Evolutionary conservation across 768 basidiomycete species (phyloP).

Genomic region (Lentinula boryana): DNA sequence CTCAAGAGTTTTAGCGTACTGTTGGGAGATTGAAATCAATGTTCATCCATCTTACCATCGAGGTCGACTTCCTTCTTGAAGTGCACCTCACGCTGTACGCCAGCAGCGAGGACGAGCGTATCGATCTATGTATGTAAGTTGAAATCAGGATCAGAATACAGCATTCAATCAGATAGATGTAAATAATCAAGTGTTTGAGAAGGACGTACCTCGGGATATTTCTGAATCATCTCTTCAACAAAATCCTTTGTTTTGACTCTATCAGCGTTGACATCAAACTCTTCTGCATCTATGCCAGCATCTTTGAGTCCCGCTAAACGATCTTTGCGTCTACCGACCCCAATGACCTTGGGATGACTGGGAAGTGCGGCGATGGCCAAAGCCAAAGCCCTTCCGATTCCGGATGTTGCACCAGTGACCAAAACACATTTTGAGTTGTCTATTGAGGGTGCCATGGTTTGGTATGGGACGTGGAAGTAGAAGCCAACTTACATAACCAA

Average conservation of each 20-base stretch:
- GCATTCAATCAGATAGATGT: too few relatives aligned
- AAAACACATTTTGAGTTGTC: constrained; percentile 44
- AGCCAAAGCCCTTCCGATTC: constrained; percentile 53
- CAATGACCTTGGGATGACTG: constrained; percentile 43
- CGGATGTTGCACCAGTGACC: constrained; percentile 52
- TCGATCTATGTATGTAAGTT: constrained; percentile 35
- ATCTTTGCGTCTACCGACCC: constrained; percentile 45
- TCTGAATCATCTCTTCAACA: constrained; percentile 32
- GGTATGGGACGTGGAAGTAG: not conserved
- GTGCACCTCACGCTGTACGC: constrained; percentile 44
- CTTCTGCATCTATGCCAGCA: constrained; percentile 32
- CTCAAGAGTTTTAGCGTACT: not conserved
- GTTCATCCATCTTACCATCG: constrained; percentile 24
- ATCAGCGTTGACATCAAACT: constrained; percentile 38
- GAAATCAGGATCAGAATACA: not conserved
- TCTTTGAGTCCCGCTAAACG: constrained; percentile 43
- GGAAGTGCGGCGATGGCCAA: constrained; percentile 41
- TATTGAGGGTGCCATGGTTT: constrained; percentile 25
- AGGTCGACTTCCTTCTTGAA: constrained; percentile 38
- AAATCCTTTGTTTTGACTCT: constrained; percentile 31
- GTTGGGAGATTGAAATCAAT: not conserved
- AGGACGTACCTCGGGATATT: constrained; percentile 41
- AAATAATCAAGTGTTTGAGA: too few relatives aligned
- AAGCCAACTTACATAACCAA: too few relatives aligned
- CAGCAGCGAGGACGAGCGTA: constrained; percentile 46